Conservation (phyloP, 371 early-diverging fungal genomes). For the Haplosporangium sp. region DNA sequence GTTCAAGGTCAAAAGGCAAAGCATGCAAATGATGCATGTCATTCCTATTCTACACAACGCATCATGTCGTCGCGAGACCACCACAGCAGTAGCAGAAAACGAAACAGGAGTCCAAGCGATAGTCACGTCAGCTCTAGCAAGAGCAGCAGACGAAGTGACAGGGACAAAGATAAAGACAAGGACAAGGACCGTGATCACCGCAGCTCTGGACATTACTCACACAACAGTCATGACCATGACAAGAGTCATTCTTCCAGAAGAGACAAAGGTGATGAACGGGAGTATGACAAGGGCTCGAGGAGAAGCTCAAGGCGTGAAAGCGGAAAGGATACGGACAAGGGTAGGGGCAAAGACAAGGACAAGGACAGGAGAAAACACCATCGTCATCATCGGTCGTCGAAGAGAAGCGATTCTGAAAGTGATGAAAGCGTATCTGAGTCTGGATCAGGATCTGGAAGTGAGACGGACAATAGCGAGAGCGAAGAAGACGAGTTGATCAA, state of each 20-base stretch:
- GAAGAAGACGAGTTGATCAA: slow-evolving; percentile 43
- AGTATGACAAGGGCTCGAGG: slow-evolving; percentile 6
- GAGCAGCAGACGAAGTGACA: not conserved
- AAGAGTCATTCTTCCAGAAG: slow-evolving; percentile 2
- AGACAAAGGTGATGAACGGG: slow-evolving; percentile 2
- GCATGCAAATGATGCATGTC: not conserved
- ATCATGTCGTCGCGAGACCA: slow-evolving; percentile 42
- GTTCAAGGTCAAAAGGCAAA: too few species aligned
- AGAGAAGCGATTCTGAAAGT: slow-evolving; percentile 11
- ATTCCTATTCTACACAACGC: not conserved
- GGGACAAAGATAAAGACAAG: slow-evolving; percentile 7
- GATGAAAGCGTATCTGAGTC: slow-evolving; percentile 9
- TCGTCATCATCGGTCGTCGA: slow-evolving; percentile 21
- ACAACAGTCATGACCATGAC: not conserved
- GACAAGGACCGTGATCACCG: slow-evolving; percentile 17
- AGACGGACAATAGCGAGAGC: slow-evolving; percentile 19
- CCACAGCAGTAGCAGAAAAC: slow-evolving; percentile 31
- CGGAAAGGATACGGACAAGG: slow-evolving; percentile 2
- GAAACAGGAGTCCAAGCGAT: slow-evolving; percentile 26
- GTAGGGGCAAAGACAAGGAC: slow-evolving; percentile 8
- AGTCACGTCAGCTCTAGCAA: not conserved
- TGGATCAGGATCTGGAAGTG: slow-evolving; percentile 13
- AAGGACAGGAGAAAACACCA: slow-evolving; percentile 5
- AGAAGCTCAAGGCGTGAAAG: slow-evolving; percentile 18
- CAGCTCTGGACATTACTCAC: slow-evolving; percentile 14